Evolutionary conservation across 1,284 basidiomycete genomes (phyloP), one percentile per base, ranked within the genome.

Genomic region (Amylostereum areolatum): DNA sequence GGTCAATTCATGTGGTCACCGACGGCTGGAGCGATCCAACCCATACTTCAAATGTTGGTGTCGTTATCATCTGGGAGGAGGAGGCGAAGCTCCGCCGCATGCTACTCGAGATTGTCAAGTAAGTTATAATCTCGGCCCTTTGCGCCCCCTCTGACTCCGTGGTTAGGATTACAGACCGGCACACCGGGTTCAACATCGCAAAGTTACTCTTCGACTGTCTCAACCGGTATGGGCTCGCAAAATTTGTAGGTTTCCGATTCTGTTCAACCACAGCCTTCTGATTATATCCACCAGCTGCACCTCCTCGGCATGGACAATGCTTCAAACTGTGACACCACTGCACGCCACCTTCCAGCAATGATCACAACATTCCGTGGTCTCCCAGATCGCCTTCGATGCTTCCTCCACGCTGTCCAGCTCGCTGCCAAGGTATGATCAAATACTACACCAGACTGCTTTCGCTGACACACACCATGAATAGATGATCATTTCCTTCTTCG

Each of bases 11-110:
- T 49, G 45, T 64, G 10, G 62, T 60, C 25, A 53, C 64, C 46
- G 64, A 67, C 59, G 63, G 66, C 28, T 67, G 66, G 66, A 62
- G 58, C 3, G 54, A 60, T n/a, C 66, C 66, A 1, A 47, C 62
- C 36, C 47, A 52, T 6, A 51, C 56, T 10, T 64, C 60, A 6
- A 65, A 61, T 49, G 57, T 68, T 25, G 63, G 66, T 2, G 41
- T 66, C 44, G 62, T 65, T 18, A 52, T 67, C 29, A 44, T 66
- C 6, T 67, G 64, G 65, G 59, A 49, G 52, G 48, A 51, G 3
- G 43, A 58, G n/a, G 59, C 60, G 3, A 30, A 46, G 28, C 63
- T 68, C 6, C 52, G 63, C 37, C 55, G 55, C 3, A 44, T 56
- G 12, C 57, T 65, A 36, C 52, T 67, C 2, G 66, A 69, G 42